phyloP scores from a whole-genome alignment of 768 basidiomycete species.

The Pleurotus tuber-regium region DNA sequence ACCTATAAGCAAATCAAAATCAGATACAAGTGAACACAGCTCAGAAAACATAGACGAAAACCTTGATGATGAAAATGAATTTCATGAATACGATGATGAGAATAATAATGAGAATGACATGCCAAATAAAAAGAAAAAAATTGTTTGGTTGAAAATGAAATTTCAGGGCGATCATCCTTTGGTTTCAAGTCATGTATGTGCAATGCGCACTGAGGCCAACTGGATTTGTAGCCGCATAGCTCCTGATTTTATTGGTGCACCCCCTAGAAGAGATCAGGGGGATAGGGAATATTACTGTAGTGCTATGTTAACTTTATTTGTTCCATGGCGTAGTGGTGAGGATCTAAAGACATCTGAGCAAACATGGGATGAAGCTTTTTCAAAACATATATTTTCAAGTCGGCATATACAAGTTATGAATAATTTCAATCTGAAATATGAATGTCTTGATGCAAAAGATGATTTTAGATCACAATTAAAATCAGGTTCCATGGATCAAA shows the following conservation, averaged over 20 bases:
- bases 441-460: slow-evolving; percentile 25
- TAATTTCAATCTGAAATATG: slow-evolving; percentile 24
- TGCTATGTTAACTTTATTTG: slow-evolving; percentile 31
- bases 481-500: not conserved
- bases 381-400: slow-evolving; percentile 9
- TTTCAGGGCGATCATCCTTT: slow-evolving; percentile 10
- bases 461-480: slow-evolving; percentile 19
- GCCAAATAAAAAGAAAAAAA: not conserved
- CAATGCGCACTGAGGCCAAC: not conserved
- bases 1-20: not conserved
- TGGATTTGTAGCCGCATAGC: slow-evolving; percentile 1
- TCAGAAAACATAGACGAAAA: not conserved
- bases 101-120: not conserved
- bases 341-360: slow-evolving; percentile 21
- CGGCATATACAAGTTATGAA: slow-evolving; percentile 16
- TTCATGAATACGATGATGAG: not conserved
- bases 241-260: slow-evolving; percentile 28
- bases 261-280: slow-evolving; percentile 29
- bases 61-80: not conserved
- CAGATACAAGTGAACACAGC: not conserved
- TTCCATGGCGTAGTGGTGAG: slow-evolving; percentile 26
- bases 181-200: slow-evolving; percentile 7
- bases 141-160: not conserved
- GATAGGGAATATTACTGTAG: slow-evolving; percentile 31
- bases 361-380: slow-evolving; percentile 23